Conservation (phyloP, 495 filamentous ascomycete species). For the Beverwykella pulmonaria region DNA sequence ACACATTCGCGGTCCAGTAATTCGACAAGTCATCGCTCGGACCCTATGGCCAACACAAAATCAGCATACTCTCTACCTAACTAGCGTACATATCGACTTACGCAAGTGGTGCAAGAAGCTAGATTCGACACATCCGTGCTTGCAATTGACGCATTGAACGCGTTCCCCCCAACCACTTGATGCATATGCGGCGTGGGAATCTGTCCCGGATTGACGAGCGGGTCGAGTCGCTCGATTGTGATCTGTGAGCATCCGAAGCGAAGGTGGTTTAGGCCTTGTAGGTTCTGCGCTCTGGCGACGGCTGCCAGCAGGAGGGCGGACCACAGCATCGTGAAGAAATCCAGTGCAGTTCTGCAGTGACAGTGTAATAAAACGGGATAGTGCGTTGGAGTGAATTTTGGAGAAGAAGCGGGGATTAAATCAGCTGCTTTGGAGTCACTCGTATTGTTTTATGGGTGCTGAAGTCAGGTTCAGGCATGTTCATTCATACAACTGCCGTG, state of each 20-base stretch:
- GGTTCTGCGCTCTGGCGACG: neutral
- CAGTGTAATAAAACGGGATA: no score
- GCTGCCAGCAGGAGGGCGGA: conserved; percentile 9
- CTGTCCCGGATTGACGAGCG: conserved; percentile 21
- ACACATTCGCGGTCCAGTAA: conserved; percentile 29
- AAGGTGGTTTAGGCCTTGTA: conserved; percentile 16
- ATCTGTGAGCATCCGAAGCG: conserved; percentile 30
- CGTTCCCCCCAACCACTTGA: conserved; percentile 23
- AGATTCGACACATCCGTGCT: conserved; percentile 14
- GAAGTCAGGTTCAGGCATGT: neutral
- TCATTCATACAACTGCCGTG: neutral
- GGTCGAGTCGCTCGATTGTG: conserved; percentile 22
- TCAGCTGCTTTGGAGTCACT: neutral
- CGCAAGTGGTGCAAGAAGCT: conserved; percentile 23
- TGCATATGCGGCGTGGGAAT: conserved; percentile 12
- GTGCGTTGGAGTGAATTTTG: neutral
- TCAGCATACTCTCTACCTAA: neutral
- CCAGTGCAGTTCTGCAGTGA: no score
- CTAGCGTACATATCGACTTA: neutral
- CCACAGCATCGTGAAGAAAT: conserved; percentile 8
- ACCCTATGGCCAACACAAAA: neutral
- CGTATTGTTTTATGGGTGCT: no score
- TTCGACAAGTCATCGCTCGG: conserved; percentile 18
- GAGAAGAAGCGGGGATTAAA: neutral
- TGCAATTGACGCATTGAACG: conserved; percentile 20